phyloP scores from a whole-genome alignment of 2,329 filamentous ascomycete species.

The Sarocladium strictum region DNA sequence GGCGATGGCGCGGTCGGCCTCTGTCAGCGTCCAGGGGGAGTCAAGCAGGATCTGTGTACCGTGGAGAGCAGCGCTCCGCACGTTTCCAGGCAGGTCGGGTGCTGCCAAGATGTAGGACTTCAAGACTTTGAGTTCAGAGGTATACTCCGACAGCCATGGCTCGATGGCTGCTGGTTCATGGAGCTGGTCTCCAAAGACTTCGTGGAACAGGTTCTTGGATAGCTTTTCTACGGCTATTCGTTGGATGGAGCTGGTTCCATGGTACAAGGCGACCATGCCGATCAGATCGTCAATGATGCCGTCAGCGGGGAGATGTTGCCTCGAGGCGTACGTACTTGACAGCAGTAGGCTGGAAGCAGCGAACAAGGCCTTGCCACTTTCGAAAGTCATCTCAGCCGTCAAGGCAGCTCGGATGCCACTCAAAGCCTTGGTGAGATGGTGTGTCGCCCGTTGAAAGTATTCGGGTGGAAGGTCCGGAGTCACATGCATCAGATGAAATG shows the following conservation, averaged over 20 bases:
- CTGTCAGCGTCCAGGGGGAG: background rate
- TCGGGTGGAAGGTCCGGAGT: background rate
- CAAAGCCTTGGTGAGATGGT: conserved; percentile 2
- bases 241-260: background rate
- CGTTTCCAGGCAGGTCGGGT: background rate
- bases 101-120: background rate
- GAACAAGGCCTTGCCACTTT: background rate
- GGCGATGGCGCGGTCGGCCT: background rate
- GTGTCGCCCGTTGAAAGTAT: background rate
- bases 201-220: background rate
- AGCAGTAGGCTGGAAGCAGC: conserved; percentile 1
- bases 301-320: background rate
- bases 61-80: background rate
- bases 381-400: background rate
- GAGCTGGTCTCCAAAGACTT: background rate
- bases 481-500: background rate
- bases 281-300: background rate
- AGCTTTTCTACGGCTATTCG: background rate
- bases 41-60: background rate
- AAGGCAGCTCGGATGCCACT: background rate
- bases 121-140: background rate
- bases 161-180: background rate
- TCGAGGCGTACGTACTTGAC: background rate
- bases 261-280: background rate
- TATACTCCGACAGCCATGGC: background rate